Percentiles rank a stretch among this genome's conserved stretches.
These are phyloP conservation scores for Ophioceras dolichostomum DNA, from an alignment of 2,329 filamentous ascomycete species.

Conservation along the genomic window DNA sequence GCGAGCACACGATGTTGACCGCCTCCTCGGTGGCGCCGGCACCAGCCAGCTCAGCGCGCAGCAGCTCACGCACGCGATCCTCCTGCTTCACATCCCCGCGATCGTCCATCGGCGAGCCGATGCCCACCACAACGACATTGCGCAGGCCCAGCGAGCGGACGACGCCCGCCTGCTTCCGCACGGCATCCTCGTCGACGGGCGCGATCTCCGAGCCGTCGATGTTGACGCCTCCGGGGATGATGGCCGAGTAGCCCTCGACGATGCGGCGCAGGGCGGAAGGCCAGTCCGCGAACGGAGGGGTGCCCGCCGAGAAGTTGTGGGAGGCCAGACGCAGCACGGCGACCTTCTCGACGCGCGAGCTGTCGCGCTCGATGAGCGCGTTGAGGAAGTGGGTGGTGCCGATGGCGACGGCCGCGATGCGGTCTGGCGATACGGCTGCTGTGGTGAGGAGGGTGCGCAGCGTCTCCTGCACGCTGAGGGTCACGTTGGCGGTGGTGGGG, in stretches of 20 bases:
- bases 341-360: slow-evolving; percentile 31
- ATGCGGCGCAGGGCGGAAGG: slow-evolving; percentile 33
- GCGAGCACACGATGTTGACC: slow-evolving; percentile 34
- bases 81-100: slow-evolving; percentile 31
- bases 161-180: slow-evolving; percentile 23
- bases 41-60: slow-evolving; percentile 24
- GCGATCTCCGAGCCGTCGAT: slow-evolving; percentile 35
- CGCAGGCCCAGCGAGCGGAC: slow-evolving; percentile 29
- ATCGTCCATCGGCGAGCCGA: slow-evolving; percentile 41
- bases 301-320: slow-evolving; percentile 34
- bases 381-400: slow-evolving; percentile 49
- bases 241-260: slow-evolving; percentile 29
- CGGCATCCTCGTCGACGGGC: slow-evolving; percentile 27
- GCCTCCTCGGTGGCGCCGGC: not conserved
- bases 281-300: slow-evolving; percentile 40
- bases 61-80: slow-evolving; percentile 29
- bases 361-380: slow-evolving; percentile 41
- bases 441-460: slow-evolving; percentile 29
- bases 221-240: slow-evolving; percentile 37
- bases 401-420: slow-evolving; percentile 36
- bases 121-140: slow-evolving; percentile 33
- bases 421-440: slow-evolving; percentile 13
- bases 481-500: slow-evolving; percentile 33
- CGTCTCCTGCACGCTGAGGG: slow-evolving; percentile 30
- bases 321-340: slow-evolving; percentile 43